Evolutionary conservation across 352 stramenopile genomes (phyloP).

Genomic region (Pythium aristosporum): DNA sequence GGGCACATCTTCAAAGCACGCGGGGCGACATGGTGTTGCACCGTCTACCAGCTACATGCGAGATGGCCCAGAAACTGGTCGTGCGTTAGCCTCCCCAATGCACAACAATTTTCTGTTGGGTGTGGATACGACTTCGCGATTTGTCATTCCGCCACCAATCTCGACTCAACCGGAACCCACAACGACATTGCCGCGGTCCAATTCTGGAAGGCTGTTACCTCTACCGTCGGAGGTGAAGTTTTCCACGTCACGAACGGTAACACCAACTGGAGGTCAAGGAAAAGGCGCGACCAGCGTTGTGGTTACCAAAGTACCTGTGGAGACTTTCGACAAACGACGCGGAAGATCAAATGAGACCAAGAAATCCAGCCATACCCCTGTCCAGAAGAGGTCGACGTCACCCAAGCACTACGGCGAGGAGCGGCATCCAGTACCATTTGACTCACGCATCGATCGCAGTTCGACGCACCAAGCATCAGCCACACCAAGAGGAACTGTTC

Average conservation of each 20-base stretch:
- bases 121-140: conserved; percentile 24
- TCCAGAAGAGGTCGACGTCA: background rate
- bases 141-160: conserved; percentile 54
- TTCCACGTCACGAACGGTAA: conserved; percentile 6
- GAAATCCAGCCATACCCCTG: conserved; percentile 1
- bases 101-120: conserved; percentile 27
- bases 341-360: conserved; percentile 12
- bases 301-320: conserved; percentile 16
- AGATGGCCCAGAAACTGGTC: conserved; percentile 4
- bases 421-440: background rate
- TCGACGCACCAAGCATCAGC: background rate
- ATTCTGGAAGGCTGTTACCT: conserved; percentile 19
- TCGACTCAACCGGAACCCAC: conserved; percentile 31
- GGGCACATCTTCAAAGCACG: conserved; percentile 7
- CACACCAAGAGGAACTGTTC: background rate
- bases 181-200: conserved; percentile 5
- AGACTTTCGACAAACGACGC: conserved; percentile 9
- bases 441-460: background rate
- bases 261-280: conserved; percentile 2
- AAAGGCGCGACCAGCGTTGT: conserved; percentile 16
- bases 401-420: background rate
- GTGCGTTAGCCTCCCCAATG: conserved; percentile 11
- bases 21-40: conserved; percentile 24
- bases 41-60: conserved; percentile 6
- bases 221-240: conserved; percentile 25